Base-by-base conservation (phyloP, 2,329 filamentous ascomycete genomes). In the Calonectria fujianensis region DNA sequence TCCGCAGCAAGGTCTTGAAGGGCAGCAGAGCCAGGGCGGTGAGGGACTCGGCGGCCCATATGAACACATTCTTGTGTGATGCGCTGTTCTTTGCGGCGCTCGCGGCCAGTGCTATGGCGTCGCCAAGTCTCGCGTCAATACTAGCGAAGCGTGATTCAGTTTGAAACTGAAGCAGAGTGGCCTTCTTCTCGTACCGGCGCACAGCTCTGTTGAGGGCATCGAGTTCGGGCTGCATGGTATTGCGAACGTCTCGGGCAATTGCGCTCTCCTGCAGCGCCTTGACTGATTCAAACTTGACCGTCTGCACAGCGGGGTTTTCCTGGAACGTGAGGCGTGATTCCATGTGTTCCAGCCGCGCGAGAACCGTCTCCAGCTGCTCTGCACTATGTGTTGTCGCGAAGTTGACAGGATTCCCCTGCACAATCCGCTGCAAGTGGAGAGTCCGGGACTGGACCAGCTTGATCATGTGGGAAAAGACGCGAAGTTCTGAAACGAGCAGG, bases 141-240 rank as follows among this genome's bases (percentile, higher is more conserved):
- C 92, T 90, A 51, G 91, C 90, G 73, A 98, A 91, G 31, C 94
- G 91, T 11, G 92, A 90, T 77, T 98, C 95, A 3, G 93, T 95
- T 81, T 96, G 93, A 70, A 94, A 89, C 13, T 94, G 90, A 35
- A 96, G 90, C 10, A 96, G 88, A 0, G 93, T 93, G 6, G 94
- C 92, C 80, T 96, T 94, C 86, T 98, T 98, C 86, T 98, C 96
- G 80, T 98, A 98, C 45, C 95, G 92, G 27, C 96, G 91, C 57
- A 98, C 94, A 5, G 96, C 96, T 63, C 96, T 93, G 80, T 96
- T 97, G 39, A 98, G 87, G 0, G 95, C 95, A 80, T 98, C 96
- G 8, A 98, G 89, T 74, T 98, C 95, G 0, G 95, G 93, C 78
- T 96, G 94, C 14, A 96, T 88, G 35, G 88, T 87, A 74, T 91